phyloP scores from a whole-genome alignment of 352 stramenopile species.

The Aphanomyces invadans region DNA sequence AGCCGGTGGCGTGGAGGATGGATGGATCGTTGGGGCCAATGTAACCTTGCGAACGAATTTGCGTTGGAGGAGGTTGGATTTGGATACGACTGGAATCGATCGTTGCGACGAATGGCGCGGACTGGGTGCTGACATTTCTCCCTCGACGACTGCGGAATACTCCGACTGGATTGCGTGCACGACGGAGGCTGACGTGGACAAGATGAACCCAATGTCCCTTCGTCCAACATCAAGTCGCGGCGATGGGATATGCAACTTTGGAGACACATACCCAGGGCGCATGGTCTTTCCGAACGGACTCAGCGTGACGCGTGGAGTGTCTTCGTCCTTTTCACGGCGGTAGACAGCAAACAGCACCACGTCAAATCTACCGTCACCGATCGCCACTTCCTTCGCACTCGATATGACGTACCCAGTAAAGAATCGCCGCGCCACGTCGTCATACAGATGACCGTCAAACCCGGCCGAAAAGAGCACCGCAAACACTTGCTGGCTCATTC shows the following conservation, averaged over 20 bases:
- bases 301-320: background rate
- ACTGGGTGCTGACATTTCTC: background rate
- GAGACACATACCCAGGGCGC: slow-evolving; percentile 40
- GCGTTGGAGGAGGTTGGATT: slow-evolving; percentile 16
- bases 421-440: slow-evolving; percentile 44
- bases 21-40: background rate
- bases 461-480: slow-evolving; percentile 50
- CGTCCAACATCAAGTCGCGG: slow-evolving; percentile 11
- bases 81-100: slow-evolving; percentile 11
- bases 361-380: slow-evolving; percentile 11
- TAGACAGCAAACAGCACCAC: slow-evolving; percentile 19
- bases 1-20: background rate
- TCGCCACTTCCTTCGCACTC: too few species aligned
- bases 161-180: slow-evolving; percentile 43
- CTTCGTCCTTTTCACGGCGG: slow-evolving; percentile 17
- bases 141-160: background rate
- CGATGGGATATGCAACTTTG: background rate
- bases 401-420: slow-evolving; percentile 49
- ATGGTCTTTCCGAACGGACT: slow-evolving; percentile 30
- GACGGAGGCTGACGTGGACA: slow-evolving; percentile 40
- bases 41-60: background rate
- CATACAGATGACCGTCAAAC: slow-evolving; percentile 48
- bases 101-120: slow-evolving; percentile 6
- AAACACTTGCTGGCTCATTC: slow-evolving; percentile 62
- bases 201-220: slow-evolving; percentile 61